Conservation (phyloP, 768 basidiomycete genomes). For the Boletellus ananiceps region DNA sequence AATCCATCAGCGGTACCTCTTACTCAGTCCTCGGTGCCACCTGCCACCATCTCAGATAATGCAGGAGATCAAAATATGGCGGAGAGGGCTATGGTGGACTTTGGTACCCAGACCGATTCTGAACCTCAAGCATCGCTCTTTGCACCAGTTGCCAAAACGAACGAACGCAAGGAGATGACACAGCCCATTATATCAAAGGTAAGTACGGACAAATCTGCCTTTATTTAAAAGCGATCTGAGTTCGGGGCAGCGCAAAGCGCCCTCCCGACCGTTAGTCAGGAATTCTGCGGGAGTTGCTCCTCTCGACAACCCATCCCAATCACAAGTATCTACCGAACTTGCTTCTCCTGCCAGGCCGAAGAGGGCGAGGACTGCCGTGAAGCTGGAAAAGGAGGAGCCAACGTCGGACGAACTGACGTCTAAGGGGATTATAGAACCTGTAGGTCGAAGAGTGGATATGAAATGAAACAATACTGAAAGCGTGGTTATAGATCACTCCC, state of each 20-base stretch:
- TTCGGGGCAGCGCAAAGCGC: conserved; percentile 28
- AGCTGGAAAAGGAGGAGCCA: conserved; percentile 24
- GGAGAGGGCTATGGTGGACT: conserved; percentile 20
- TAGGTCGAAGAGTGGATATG: conserved; percentile 11
- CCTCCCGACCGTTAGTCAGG: conserved; percentile 16
- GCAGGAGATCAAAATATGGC: not conserved
- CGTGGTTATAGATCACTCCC: conserved; percentile 5
- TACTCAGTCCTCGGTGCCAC: not conserved
- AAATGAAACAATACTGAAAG: conserved; percentile 2
- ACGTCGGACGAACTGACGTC: conserved; percentile 4
- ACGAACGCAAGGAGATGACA: conserved; percentile 20
- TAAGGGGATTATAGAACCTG: conserved; percentile 6
- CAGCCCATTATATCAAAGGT: conserved; percentile 22
- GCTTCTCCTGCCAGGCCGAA: conserved; percentile 27
- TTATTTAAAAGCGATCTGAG: conserved; percentile 1
- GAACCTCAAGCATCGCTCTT: conserved; percentile 9
- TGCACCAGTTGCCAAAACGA: conserved; percentile 11
- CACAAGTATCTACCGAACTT: conserved; percentile 15
- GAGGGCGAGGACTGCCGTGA: conserved; percentile 27
- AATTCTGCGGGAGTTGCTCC: conserved; percentile 14
- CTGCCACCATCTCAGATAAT: not conserved
- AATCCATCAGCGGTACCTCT: not conserved
- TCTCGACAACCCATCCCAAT: conserved; percentile 9
- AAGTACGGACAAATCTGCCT: not conserved
- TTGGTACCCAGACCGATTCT: conserved; percentile 27